These are phyloP conservation scores for Mucor lusitanicus DNA, from an alignment of 371 early-diverging fungal species.

Conservation along the genomic window DNA sequence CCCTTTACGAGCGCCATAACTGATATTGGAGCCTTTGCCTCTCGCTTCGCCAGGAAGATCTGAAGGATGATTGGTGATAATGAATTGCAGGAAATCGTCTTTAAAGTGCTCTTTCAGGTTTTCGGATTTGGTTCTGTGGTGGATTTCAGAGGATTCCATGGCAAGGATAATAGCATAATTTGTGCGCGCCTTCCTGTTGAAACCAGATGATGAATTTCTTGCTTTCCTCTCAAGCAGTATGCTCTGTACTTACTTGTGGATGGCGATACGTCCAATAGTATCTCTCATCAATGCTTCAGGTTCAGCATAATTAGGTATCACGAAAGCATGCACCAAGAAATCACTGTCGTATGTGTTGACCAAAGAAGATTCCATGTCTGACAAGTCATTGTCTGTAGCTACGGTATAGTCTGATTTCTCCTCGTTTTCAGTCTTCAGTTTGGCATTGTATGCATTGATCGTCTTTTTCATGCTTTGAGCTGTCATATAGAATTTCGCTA, in stretches of 20 bases:
- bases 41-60: slow-evolving; percentile 71
- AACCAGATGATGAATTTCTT: background rate
- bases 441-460: slow-evolving; percentile 10
- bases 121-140: slow-evolving; percentile 56
- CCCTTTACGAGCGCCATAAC: slow-evolving; percentile 60
- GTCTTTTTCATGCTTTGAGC: slow-evolving; percentile 32
- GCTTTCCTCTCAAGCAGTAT: background rate
- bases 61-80: slow-evolving; percentile 73
- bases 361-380: background rate
- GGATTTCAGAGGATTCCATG: slow-evolving; percentile 74
- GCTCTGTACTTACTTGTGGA: slow-evolving; percentile 30
- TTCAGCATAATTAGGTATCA: slow-evolving; percentile 67
- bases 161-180: slow-evolving; percentile 64
- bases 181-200: slow-evolving; percentile 35
- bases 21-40: slow-evolving; percentile 77
- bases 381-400: background rate
- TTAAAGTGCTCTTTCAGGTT: slow-evolving; percentile 51
- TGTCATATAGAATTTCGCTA: slow-evolving; percentile 37
- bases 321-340: slow-evolving; percentile 44
- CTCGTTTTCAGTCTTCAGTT: background rate
- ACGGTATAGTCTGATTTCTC: slow-evolving; percentile 5
- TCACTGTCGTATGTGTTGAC: background rate
- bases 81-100: slow-evolving; percentile 44
- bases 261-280: slow-evolving; percentile 39
- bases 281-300: slow-evolving; percentile 44